phyloP scores from a whole-genome alignment of 116 monocot species.

The Trichopus zeylanicus region DNA sequence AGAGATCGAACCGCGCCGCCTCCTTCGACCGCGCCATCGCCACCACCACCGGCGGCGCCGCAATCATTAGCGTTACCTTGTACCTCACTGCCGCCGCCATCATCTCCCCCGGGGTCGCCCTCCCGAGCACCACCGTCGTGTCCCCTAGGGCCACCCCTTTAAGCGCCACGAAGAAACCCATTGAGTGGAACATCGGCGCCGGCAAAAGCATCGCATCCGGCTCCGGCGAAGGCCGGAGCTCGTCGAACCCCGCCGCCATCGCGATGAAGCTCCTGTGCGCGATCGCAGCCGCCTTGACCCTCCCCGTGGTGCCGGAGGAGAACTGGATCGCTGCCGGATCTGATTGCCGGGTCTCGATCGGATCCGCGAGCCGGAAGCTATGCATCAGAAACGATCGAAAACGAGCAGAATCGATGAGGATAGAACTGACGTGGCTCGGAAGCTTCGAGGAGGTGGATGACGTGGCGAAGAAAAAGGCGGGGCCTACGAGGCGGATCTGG shows the following conservation, averaged over 20 bases:
- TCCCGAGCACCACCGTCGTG: constrained; percentile 40
- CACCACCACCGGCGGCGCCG: constrained; percentile 57
- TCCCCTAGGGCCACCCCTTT: constrained; percentile 45
- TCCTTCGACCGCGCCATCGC: constrained; percentile 29
- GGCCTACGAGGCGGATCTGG: constrained; percentile 17
- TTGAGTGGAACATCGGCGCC: constrained; percentile 70
- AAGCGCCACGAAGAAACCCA: constrained; percentile 41
- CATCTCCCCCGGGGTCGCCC: constrained; percentile 12
- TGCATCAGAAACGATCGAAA: constrained; percentile 15
- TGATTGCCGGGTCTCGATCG: constrained; percentile 23
- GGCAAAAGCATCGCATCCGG: constrained; percentile 19
- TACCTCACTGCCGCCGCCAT: constrained; percentile 31
- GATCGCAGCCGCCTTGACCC: constrained; percentile 45
- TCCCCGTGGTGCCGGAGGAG: constrained; percentile 79
- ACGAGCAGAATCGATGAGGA: constrained; percentile 34
- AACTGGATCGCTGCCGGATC: constrained; percentile 68
- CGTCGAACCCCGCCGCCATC: constrained; percentile 25
- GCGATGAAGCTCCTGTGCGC: constrained; percentile 64
- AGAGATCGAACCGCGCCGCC: constrained; percentile 13
- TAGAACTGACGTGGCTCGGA: constrained; percentile 10
- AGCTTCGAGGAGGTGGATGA: constrained; percentile 20
- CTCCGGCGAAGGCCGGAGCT: neutral
- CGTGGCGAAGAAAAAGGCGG: constrained; percentile 15
- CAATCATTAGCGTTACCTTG: constrained; percentile 30
- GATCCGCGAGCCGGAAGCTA: neutral